Percentiles rank a stretch among this genome's conserved stretches.
These are phyloP conservation scores for Teunomyces kruisii DNA, from an alignment of 805 yeast species.

Conservation along the genomic window DNA sequence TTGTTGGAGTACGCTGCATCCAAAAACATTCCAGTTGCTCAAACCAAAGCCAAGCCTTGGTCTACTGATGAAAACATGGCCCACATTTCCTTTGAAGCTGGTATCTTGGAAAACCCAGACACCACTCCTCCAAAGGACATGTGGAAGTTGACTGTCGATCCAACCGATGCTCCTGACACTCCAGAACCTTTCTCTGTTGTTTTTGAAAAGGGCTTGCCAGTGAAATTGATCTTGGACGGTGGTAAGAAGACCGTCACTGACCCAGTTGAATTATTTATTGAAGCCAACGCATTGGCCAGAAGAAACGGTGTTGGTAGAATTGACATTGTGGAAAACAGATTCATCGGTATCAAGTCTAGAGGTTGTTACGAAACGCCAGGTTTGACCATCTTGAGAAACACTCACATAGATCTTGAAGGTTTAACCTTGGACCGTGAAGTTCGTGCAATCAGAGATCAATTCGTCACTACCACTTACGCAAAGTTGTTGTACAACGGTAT, in stretches of 20 bases:
- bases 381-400: slow-evolving; percentile 85
- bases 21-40: slow-evolving; percentile 91
- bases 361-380: slow-evolving; percentile 99
- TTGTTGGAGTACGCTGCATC: slow-evolving; percentile 89
- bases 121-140: slow-evolving; percentile 99
- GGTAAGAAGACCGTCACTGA: slow-evolving; percentile 65
- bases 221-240: slow-evolving; percentile 70
- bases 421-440: slow-evolving; percentile 96
- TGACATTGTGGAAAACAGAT: slow-evolving; percentile 98
- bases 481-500: slow-evolving; percentile 93
- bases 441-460: slow-evolving; percentile 92
- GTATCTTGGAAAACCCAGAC: slow-evolving; percentile 98
- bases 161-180: slow-evolving; percentile 87
- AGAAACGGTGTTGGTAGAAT: slow-evolving; percentile 99
- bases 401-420: slow-evolving; percentile 97
- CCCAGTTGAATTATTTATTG: slow-evolving; percentile 88
- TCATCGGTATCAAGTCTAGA: slow-evolving; percentile 97
- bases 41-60: slow-evolving; percentile 99
- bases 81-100: slow-evolving; percentile 98
- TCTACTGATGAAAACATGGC: slow-evolving; percentile 99
- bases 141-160: slow-evolving; percentile 99
- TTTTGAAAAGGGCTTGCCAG: slow-evolving; percentile 86
- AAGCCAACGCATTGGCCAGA: slow-evolving; percentile 94
- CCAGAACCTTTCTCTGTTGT: slow-evolving; percentile 88
- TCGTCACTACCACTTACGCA: slow-evolving; percentile 91